These are phyloP conservation scores for Mycena sp. DNA, from an alignment of 1,284 basidiomycete genomes.

Conservation along the genomic window DNA sequence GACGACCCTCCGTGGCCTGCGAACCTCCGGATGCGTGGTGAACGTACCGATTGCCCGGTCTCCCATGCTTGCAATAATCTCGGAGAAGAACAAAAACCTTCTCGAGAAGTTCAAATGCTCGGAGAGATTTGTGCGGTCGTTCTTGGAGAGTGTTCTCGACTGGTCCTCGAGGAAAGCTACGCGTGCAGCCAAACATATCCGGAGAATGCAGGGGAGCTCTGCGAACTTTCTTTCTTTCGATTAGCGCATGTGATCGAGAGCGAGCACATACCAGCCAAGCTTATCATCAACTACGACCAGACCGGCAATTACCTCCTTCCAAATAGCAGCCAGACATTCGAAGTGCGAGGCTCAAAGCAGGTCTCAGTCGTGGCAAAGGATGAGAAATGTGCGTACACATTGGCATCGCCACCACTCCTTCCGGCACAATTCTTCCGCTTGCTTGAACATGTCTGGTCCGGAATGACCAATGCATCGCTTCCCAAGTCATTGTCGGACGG, in stretches of 20 bases:
- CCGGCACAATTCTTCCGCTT: background rate
- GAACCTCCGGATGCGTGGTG: background rate
- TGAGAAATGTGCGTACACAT: constrained; percentile 42
- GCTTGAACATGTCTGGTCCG: constrained; percentile 8
- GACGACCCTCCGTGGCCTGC: background rate
- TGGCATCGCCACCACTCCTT: constrained; percentile 15
- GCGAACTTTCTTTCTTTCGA: constrained; percentile 33
- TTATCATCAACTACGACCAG: constrained; percentile 38
- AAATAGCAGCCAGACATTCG: constrained; percentile 32
- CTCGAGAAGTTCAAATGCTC: background rate
- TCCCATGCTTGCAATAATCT: background rate
- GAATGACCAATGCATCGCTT: constrained; percentile 24
- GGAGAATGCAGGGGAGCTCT: constrained; percentile 31
- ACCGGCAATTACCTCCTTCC: constrained; percentile 33
- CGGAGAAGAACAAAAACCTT: background rate
- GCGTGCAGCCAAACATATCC: constrained; percentile 35
- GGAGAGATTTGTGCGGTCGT: background rate
- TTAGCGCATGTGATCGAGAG: constrained; percentile 30
- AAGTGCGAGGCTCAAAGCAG: constrained; percentile 33
- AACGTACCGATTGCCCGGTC: background rate
- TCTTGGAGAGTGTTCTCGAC: constrained; percentile 22
- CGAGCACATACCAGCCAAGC: constrained; percentile 30
- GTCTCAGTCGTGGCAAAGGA: constrained; percentile 39
- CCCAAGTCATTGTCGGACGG: constrained; percentile 25
- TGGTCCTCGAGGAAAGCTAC: constrained; percentile 29